Evolutionary conservation across 1,139 yeast genomes (phyloP), one percentile per base, ranked within the genome.

Genomic region (Saccharomyces pastorianus): DNA sequence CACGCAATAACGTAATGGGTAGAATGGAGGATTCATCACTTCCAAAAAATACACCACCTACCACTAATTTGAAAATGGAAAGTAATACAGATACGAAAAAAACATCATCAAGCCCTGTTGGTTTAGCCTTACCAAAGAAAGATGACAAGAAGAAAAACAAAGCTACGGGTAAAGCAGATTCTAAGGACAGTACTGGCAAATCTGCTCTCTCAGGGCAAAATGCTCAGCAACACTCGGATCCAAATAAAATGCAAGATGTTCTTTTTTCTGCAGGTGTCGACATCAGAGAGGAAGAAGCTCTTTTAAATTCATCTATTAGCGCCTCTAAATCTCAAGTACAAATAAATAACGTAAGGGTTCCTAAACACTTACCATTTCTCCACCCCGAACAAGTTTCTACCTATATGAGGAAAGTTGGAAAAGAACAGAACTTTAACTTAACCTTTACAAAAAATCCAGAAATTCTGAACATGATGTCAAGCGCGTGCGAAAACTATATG

Each of bases 251-350:
- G 62, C 85, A 95, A 47, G 98, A 93, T 71, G 97, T 96, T 0
- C 78, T 91, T 56, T 81, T 91, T 6, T 90, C 96, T 0, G 96
- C 98, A 0, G 98, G 98, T 57, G 96, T 91, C 14, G 95, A 91
- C 67, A 76, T 91, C 49, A 87, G 87, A 61, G 95, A 88, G 55
- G 98, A 91, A 73, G 98, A 91, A 71, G 95, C 88, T 47, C 64
- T 80, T 26, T 64, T 81, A 57, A 62, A 66, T 63, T 59, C 65
- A 27, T 61, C 71, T 6, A 62, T 65, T 28, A 58, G 59, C 53
- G 59, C 63, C 14, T 60, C 69, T 9, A 64, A 63, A 50, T 46
- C 60, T 4, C 59, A 57, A 41, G 57, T 61, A 2, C 63, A 59
- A 44, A 52, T 55, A 6, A 25, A 51, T n/a, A 55, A 51, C 27